phyloP scores from a whole-genome alignment of 192 early-diverging fungal species.

The Backusella macrospora region DNA sequence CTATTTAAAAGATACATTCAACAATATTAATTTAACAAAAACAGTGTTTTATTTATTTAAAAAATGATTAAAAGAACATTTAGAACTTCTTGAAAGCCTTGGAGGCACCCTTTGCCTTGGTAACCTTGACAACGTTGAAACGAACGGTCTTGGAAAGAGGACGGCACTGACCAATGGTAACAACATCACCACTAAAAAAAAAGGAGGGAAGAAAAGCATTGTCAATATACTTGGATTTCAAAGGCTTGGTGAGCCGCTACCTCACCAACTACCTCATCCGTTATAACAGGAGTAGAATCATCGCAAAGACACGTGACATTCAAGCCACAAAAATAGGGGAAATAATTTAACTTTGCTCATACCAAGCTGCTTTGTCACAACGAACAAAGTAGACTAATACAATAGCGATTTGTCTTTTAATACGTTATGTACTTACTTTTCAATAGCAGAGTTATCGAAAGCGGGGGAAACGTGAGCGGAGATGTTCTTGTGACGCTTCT shows the following conservation, averaged over 20 bases:
- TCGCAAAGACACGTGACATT: slow-evolving; percentile 7
- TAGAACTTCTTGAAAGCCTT: slow-evolving; percentile 94
- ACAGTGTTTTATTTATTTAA: neutral
- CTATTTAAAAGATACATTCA: too few relatives aligned
- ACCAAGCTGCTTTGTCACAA: slow-evolving; percentile 23
- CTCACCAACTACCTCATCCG: slow-evolving; percentile 46
- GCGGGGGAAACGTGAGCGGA: slow-evolving; percentile 92
- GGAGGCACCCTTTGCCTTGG: slow-evolving; percentile 76
- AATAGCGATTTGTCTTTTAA: slow-evolving; percentile 8
- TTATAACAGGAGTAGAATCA: slow-evolving; percentile 6
- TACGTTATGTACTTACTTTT: slow-evolving; percentile 42
- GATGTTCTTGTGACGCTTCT: slow-evolving; percentile 99
- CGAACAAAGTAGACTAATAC: slow-evolving; percentile 17
- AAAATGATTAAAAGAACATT: slow-evolving; percentile 29
- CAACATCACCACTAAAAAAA: slow-evolving; percentile 72
- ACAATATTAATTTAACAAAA: neutral
- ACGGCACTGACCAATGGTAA: slow-evolving; percentile 98
- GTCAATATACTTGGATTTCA: slow-evolving; percentile 22
- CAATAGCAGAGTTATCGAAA: slow-evolving; percentile 77
- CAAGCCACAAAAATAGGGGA: neutral
- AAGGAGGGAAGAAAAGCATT: slow-evolving; percentile 3
- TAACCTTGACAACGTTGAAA: slow-evolving; percentile 99
- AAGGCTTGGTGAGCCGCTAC: slow-evolving; percentile 50
- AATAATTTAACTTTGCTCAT: slow-evolving; percentile 10
- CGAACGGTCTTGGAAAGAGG: slow-evolving; percentile 99